Base-by-base conservation (phyloP, 768 basidiomycete genomes). In the Tulasnella sp. region DNA sequence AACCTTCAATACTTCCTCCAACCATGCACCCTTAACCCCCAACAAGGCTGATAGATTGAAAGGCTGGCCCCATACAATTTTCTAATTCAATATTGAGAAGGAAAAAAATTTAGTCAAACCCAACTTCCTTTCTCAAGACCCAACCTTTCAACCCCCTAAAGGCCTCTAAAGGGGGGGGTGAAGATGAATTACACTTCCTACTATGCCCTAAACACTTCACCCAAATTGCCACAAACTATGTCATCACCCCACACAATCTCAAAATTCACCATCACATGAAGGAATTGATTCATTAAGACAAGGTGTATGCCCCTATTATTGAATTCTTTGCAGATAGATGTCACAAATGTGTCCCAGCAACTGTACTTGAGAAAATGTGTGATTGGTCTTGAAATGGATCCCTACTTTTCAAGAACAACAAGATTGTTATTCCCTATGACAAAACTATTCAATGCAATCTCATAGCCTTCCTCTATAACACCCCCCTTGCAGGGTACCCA, bases 341-440 rank as follows among this genome's bases (percentile, higher is more conserved):
- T n/a, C n/a, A 19, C 21, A 23, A 19, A 23, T 17, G 4, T 7
- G 35, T 36, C 11, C 17, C 1, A 4, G n/a, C 29, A 35, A 23
- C 31, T 14, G 35, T 19, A 5, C 49, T n/a, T 6, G 21, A 51
- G n/a, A 35, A 35, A 14, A 52, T 37, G 35, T 1, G 6, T 9
- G 17, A 37, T 21, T 52, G 50, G 50, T 21, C 11, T 1, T 23
- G 29, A 7, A 5, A 52, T 11, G 31, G n/a, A n/a, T 23, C 25
- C 8, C 8, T 35, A 6, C 35, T 58, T 2, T 11, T 21, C 17
- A 12, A 31, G 12, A 51, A 43, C 15, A 52, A 35, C 14, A 55
- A 55, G 23, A 42, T 56, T n/a, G 40, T 54, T 40, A 53, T 59
- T 25, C 58, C 52, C 2, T 12, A 17, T 8, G 29, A 42, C 27